phyloP scores from a whole-genome alignment of 2,329 filamentous ascomycete genomes.

The Claviceps humidiphila region DNA sequence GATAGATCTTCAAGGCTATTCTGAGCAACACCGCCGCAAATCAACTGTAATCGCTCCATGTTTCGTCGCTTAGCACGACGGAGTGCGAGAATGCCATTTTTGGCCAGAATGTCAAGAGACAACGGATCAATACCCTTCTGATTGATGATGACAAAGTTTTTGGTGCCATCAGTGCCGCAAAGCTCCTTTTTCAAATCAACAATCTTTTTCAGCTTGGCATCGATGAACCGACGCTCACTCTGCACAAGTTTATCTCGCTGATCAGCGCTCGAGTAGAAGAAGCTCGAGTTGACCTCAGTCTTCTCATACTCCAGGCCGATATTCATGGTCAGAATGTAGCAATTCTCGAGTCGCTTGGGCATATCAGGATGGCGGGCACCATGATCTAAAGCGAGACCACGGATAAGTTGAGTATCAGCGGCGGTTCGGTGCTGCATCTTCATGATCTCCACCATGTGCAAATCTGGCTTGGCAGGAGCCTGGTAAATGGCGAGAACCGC shows the following conservation, averaged over 20 bases:
- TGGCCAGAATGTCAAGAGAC: constrained; percentile 87
- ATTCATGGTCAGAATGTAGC: constrained; percentile 87
- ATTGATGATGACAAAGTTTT: constrained; percentile 96
- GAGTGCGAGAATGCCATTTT: constrained; percentile 94
- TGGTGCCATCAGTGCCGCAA: constrained; percentile 83
- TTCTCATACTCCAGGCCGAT: constrained; percentile 98
- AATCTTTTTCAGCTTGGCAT: constrained; percentile 93
- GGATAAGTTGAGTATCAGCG: constrained; percentile 90
- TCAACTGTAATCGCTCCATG: constrained; percentile 94
- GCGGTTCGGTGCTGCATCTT: constrained; percentile 98
- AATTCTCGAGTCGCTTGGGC: constrained; percentile 93
- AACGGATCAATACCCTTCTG: constrained; percentile 98
- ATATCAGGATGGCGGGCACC: constrained; percentile 95
- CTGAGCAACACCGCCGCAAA: constrained; percentile 82
- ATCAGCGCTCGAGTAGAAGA: constrained; percentile 96
- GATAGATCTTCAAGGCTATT: constrained; percentile 93
- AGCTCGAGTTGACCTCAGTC: constrained; percentile 96
- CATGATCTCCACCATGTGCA: constrained; percentile 99
- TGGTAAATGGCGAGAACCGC: constrained; percentile 91
- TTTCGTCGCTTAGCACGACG: constrained; percentile 93
- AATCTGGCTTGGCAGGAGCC: constrained; percentile 77
- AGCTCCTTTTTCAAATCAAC: constrained; percentile 97
- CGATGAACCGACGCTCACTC: constrained; percentile 89
- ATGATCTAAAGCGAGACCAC: constrained; percentile 84
- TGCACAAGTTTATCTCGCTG: constrained; percentile 97